Evolutionary conservation across 495 filamentous ascomycete genomes (phyloP).

Genomic region (Pyrenula aspistea): DNA sequence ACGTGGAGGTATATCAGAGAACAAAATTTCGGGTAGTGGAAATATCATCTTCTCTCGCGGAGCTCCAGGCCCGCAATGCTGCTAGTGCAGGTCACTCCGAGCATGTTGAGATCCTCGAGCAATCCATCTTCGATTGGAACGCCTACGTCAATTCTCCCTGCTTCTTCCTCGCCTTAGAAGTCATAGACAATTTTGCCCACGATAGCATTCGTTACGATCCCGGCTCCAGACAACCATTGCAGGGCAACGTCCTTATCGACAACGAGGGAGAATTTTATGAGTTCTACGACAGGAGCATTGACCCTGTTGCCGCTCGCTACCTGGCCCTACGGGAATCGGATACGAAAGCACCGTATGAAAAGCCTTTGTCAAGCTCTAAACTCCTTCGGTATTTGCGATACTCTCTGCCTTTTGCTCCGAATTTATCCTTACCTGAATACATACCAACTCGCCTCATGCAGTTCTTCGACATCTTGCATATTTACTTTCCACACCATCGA

Average conservation of each 20-base stretch:
- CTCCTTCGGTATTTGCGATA: slow-evolving; percentile 44
- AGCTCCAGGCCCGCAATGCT: slow-evolving; percentile 61
- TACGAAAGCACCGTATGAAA: slow-evolving; percentile 39
- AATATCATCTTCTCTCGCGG: slow-evolving; percentile 70
- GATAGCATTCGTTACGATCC: slow-evolving; percentile 83
- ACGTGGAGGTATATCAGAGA: slow-evolving; percentile 85
- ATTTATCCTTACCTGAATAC: slow-evolving; percentile 74
- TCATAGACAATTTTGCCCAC: slow-evolving; percentile 97
- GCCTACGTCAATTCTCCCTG: slow-evolving; percentile 75
- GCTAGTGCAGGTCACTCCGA: slow-evolving; percentile 59
- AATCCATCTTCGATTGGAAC: slow-evolving; percentile 90
- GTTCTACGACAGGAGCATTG: slow-evolving; percentile 68
- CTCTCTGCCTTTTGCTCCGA: slow-evolving; percentile 52
- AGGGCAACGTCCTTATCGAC: slow-evolving; percentile 81
- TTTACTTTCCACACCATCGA: slow-evolving; percentile 78
- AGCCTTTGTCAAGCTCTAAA: slow-evolving; percentile 40
- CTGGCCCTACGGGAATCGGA: slow-evolving; percentile 62
- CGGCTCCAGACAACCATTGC: slow-evolving; percentile 60
- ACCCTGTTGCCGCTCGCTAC: slow-evolving; percentile 74
- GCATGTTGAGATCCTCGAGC: slow-evolving; percentile 88
- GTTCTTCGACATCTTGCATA: slow-evolving; percentile 82
- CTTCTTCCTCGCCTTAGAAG: slow-evolving; percentile 97
- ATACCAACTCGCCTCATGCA: slow-evolving; percentile 90
- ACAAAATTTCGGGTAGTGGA: slow-evolving; percentile 95
- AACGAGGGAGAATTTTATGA: slow-evolving; percentile 82